Conservation (phyloP, 768 basidiomycete genomes). For the Leccinum boreale region DNA sequence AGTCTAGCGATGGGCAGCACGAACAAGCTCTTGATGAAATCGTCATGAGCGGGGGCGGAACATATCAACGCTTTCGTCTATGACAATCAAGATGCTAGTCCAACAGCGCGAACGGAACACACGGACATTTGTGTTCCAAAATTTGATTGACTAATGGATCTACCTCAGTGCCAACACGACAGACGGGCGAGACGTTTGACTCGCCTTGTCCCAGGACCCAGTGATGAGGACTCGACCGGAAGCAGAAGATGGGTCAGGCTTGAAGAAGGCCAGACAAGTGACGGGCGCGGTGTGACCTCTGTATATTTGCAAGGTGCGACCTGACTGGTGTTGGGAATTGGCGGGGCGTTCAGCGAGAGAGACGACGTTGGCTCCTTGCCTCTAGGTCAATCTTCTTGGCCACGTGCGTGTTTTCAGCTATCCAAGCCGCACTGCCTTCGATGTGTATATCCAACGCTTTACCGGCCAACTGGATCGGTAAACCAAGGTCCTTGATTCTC, state of each 20-base stretch:
- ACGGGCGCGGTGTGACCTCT: constrained; percentile 89
- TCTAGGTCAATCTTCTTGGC: constrained; percentile 73
- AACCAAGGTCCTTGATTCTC: constrained; percentile 66
- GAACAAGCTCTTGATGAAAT: constrained; percentile 86
- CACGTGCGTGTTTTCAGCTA: constrained; percentile 81
- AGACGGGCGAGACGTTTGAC: constrained; percentile 5
- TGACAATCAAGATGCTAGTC: constrained; percentile 1
- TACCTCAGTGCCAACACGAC: constrained; percentile 8
- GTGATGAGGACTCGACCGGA: constrained; percentile 64
- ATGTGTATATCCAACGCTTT: constrained; percentile 74
- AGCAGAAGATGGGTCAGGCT: constrained; percentile 37
- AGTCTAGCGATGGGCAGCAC: constrained; percentile 64
- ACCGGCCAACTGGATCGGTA: constrained; percentile 72
- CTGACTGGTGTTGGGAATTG: constrained; percentile 52
- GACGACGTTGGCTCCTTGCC: constrained; percentile 39
- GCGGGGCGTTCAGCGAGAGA: constrained; percentile 3
- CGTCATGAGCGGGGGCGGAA: constrained; percentile 74
- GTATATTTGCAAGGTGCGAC: constrained; percentile 72
- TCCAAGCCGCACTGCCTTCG: constrained; percentile 69
- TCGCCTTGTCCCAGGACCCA: constrained; percentile 91
- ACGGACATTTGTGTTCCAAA: constrained; percentile 78
- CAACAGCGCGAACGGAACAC: background rate
- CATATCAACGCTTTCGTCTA: constrained; percentile 73
- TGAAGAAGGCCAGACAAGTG: constrained; percentile 72
- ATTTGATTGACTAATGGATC: constrained; percentile 65